Evolutionary conservation across 306 rosid genomes (phyloP).

Genomic region (Echinosophora koreensis): DNA sequence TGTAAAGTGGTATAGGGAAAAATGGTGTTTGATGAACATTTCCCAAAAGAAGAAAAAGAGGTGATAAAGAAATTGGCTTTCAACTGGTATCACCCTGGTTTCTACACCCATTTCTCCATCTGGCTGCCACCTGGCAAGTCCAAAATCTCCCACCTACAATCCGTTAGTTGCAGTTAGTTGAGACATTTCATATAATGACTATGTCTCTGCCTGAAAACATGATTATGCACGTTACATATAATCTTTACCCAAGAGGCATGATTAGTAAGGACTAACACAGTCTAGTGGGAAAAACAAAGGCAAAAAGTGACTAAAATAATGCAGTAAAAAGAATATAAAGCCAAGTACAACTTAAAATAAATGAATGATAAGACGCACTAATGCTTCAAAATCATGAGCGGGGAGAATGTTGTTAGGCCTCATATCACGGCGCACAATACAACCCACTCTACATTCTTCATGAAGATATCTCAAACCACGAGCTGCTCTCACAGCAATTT

Average conservation of each 20-base stretch:
- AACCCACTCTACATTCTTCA: conserved; percentile 86
- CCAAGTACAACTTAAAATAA: background rate
- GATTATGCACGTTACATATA: background rate
- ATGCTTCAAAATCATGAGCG: conserved; percentile 82
- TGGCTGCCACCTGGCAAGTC: conserved; percentile 86
- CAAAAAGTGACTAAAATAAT: background rate
- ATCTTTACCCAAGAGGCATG: background rate
- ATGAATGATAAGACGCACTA: conserved; percentile 56
- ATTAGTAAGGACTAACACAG: background rate
- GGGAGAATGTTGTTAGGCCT: conserved; percentile 81
- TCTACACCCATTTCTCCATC: conserved; percentile 73
- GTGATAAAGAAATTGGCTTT: background rate
- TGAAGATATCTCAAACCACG: conserved; percentile 85
- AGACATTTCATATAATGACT: conserved; percentile 16
- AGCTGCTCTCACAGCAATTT: conserved; percentile 79
- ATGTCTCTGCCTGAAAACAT: conserved; percentile 20
- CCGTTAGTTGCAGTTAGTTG: conserved; percentile 17
- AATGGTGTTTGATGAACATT: no score
- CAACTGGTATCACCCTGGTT: conserved; percentile 56
- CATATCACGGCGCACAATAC: conserved; percentile 80
- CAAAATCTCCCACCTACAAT: conserved; percentile 82
- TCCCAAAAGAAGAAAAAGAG: background rate
- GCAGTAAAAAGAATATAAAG: background rate
- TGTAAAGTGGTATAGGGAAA: no score
- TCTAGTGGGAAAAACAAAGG: background rate